Base-by-base conservation (phyloP, 148 eudicot genomes). In the Amaranthus palmeri region DNA sequence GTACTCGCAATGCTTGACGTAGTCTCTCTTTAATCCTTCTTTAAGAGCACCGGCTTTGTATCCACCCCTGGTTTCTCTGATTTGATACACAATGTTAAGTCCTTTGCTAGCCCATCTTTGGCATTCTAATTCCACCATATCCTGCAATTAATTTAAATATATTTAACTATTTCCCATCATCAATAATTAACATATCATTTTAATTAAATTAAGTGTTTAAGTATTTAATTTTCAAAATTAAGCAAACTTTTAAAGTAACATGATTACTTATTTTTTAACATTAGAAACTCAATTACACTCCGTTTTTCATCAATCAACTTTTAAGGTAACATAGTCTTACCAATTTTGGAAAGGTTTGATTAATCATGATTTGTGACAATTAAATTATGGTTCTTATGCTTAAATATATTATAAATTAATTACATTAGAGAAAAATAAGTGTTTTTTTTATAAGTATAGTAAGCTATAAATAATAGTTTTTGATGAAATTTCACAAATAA, bases 41-140 rank as follows among this genome's bases (percentile, higher is more conserved):
- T 90, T 93, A 7, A 93, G 89, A 5, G 98, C 98, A 72, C 98
- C 96, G 7, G 98, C 96, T 75, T 93, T 93, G 91, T 93, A 93
- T 43, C 98, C 98, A 10, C 54, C 86, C 47, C 98, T 79, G 13
- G 67, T 85, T 57, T 88, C 92, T 80, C 98, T 80, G 67, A 90
- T 84, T 85, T 90, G 93, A 82, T 93, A 93, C 42, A 68, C 74
- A 43, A 90, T 88, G 72, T 93, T 93, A 8, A 93, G 42, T 10
- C 98, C 98, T 68, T 93, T 87, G 74, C 85, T 82, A 10, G 90
- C 92, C 98, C 98, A 93, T 69, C 88, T 90, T 15, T 75, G 71
- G 69, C 96, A 90, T 67, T 93, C 98, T 74, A 79, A 74, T 83
- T 93, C 93, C 78, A 93, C 88, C 96, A 87, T 82, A 10, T 88